Evolutionary conservation across 2,329 filamentous ascomycete genomes (phyloP).

Genomic region (Diaporthe citri): DNA sequence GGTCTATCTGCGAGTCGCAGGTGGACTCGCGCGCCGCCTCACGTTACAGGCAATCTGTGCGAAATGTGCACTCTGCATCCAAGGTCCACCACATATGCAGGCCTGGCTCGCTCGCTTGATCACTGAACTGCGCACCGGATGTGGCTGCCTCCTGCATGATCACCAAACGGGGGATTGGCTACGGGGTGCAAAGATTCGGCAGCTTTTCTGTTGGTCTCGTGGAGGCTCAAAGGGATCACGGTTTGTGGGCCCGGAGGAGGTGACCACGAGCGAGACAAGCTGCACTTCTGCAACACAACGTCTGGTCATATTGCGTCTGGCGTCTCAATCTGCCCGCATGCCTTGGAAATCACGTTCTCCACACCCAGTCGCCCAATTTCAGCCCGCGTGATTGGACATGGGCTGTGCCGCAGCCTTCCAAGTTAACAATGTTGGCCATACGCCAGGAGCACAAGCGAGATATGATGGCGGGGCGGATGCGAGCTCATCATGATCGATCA

Average conservation of each 20-base stretch:
- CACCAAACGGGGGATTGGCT: background rate
- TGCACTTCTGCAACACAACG: background rate
- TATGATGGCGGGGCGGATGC: background rate
- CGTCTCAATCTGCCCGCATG: slow-evolving; percentile 26
- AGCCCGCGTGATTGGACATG: background rate
- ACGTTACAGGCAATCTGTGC: background rate
- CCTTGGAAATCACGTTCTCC: slow-evolving; percentile 34
- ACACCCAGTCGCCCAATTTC: background rate
- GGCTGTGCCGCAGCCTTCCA: background rate
- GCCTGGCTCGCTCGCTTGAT: too few relatives aligned
- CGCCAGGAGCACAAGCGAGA: slow-evolving; percentile 16
- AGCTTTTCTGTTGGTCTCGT: background rate
- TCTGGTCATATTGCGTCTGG: background rate
- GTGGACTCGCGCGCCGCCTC: background rate
- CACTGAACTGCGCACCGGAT: background rate
- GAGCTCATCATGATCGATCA: background rate
- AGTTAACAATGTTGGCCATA: background rate
- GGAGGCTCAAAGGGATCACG: background rate
- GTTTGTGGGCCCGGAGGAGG: background rate
- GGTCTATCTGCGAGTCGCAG: background rate
- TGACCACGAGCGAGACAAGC: background rate
- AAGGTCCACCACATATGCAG: background rate
- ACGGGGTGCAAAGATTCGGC: background rate
- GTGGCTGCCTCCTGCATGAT: slow-evolving; percentile 2
- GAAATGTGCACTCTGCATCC: background rate